Evolutionary conservation across 2,329 filamentous ascomycete genomes (phyloP), one percentile per base, ranked within the genome.

Genomic region (Zasmidium citrigriseum): DNA sequence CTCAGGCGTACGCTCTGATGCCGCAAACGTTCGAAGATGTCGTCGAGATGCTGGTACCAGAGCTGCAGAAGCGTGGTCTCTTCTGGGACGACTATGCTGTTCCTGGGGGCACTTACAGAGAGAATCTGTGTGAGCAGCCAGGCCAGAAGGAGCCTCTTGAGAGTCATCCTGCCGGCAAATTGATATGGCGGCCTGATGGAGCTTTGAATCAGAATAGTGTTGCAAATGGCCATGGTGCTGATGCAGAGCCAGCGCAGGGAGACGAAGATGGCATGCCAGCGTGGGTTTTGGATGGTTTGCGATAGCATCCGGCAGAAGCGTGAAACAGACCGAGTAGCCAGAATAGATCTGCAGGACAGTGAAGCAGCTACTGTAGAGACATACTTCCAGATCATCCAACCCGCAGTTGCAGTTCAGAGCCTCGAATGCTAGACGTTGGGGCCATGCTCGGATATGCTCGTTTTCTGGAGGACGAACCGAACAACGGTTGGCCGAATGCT

Each of bases 11-110:
- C 62, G 83, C 85, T 0, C 74, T 88, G n/a, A 86, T 87, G 66
- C 87, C 87, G 0, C 82, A 84, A 57, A 86, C 85, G 0, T 90
- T 89, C 73, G 82, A 86, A 58, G 87, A 90, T 63, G 84, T 90
- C 12, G 82, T 86, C 44, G 84, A 89, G 23, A 76, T 87, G 1
- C 72, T 90, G 5, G 69, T 90, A 1, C 88, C 87, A 0, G 88
- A 89, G 64, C 76, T 90, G 18, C 80, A 78, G 24, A 75, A 74
- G 11, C 77, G 87, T 21, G 85, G 86, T 0, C 68, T 86, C 4
- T 86, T 87, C 70, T 85, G 76, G 74, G 72, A 80, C 18, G 77
- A 80, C 46, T 82, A 81, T 65, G 77, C 79, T 5, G 82, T 85
- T 1, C 80, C 81, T 1, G 80, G 80, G 1, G 84, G 84, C 0